Evolutionary conservation across 2,329 filamentous ascomycete species (phyloP), one percentile per base, ranked within the genome.

Genomic region (Tolypocladium inflatum): DNA sequence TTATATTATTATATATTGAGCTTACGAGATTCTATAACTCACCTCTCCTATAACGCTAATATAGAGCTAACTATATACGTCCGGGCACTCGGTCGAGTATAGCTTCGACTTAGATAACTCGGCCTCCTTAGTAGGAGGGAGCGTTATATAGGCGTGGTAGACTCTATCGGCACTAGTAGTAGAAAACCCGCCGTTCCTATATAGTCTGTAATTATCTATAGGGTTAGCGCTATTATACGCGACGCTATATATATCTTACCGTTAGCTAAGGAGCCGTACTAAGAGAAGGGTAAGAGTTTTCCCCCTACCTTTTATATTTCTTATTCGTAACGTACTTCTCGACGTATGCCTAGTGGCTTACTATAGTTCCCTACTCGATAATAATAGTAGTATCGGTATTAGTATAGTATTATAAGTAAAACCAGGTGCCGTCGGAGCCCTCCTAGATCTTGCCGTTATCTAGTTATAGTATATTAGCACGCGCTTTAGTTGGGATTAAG

Each of bases 351-450:
- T 59, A 53, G 43, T 62, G 57, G 41, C 51, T 56, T 4, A 53
- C 55, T 4, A 56, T 56, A 10, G 43, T 42, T 45, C 42, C 54
- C 37, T 57, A 51, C 8, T 56, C 60, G 15, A 60, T 45, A 33
- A 60, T 30, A 6, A 52, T 57, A 1, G 62, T 60, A 4, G 48
- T 57, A 21, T 56, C 43, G 9, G 62, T 57, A 23, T 63, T 59
- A 8, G 58, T 53, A 55, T 59, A 62, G 54, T 59, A 62, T 41
- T 62, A 59, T 10, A 59, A 45, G 33, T 62, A 62, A 52, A 59
- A 62, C 61, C 61, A 62, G n/a, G 61, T 62, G 56, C 61, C 61
- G 35, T 62, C 61, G 13, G 58, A 58, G 6, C 61, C 61, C 52
- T 62, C 57, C 35, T 55, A 62, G 51, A 62, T 58, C 57, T 59